phyloP scores from a whole-genome alignment of 345 rosid genomes.

The Turnera subulata region DNA sequence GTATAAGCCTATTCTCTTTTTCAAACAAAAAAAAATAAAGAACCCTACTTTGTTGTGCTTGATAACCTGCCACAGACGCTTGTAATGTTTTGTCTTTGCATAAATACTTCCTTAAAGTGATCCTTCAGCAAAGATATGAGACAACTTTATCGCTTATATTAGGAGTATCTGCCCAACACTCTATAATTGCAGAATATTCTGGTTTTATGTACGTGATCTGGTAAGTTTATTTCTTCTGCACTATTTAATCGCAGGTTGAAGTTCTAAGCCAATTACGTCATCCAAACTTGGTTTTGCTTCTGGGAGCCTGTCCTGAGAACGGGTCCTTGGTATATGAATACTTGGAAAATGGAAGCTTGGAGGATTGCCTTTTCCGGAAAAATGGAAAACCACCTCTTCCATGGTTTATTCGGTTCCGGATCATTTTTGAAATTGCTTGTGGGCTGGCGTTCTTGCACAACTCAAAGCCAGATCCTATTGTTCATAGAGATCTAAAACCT shows the following conservation, averaged over 20 bases:
- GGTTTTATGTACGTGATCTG: too few species aligned
- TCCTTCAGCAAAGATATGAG: too few species aligned
- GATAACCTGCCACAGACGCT: too few species aligned
- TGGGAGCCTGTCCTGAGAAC: conserved; percentile 85
- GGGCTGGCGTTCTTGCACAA: conserved; percentile 86
- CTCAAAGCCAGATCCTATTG: conserved; percentile 82
- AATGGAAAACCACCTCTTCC: conserved; percentile 71
- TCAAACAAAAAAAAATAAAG: too few species aligned
- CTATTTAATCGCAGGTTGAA: conserved; percentile 54
- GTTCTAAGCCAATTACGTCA: conserved; percentile 79
- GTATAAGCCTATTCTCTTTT: too few species aligned
- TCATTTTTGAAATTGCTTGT: conserved; percentile 73
- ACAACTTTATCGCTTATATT: too few species aligned
- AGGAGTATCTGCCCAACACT: neutral
- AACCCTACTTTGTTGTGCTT: too few species aligned
- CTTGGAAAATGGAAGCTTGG: conserved; percentile 80
- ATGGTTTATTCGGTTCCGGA: conserved; percentile 71
- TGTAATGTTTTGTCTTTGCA: too few species aligned
- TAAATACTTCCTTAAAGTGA: too few species aligned
- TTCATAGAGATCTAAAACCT: conserved; percentile 86
- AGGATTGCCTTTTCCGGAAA: conserved; percentile 45
- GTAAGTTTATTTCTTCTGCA: too few species aligned
- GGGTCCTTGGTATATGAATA: conserved; percentile 82
- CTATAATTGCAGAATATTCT: too few species aligned
- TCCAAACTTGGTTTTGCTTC: conserved; percentile 72